Conservation (phyloP, 1,139 yeast genomes). For the Geotrichum macrosporum region DNA sequence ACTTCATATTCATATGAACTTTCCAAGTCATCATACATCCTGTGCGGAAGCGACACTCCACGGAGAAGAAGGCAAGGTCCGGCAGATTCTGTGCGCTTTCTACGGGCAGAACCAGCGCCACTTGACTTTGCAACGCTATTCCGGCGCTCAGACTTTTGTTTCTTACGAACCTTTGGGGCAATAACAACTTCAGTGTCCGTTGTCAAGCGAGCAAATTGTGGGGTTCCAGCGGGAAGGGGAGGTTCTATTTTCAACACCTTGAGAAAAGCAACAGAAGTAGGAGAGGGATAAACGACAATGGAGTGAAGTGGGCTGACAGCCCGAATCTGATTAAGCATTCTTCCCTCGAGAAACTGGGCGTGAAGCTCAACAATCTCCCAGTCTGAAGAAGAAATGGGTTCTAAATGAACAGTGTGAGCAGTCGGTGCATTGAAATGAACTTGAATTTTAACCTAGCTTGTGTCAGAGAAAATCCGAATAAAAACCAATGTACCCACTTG, state of each 20-base stretch:
- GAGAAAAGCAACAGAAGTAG: conserved; percentile 60
- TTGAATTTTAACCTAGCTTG: conserved; percentile 37
- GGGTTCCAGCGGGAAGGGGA: conserved; percentile 25
- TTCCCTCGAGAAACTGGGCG: conserved; percentile 70
- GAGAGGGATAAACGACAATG: conserved; percentile 68
- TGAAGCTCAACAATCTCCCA: conserved; percentile 91
- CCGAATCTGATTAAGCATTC: conserved; percentile 73
- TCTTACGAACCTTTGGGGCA: conserved; percentile 64
- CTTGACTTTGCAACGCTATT: conserved; percentile 28
- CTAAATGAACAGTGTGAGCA: conserved; percentile 64
- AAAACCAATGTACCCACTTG: too few species aligned
- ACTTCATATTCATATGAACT: conserved; percentile 39
- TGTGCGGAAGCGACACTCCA: conserved; percentile 56
- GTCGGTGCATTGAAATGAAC: conserved; percentile 45
- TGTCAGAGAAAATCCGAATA: too few species aligned
- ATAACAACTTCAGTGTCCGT: conserved; percentile 77
- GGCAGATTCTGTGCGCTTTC: conserved; percentile 19
- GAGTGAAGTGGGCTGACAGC: conserved; percentile 61
- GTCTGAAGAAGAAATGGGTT: conserved; percentile 72
- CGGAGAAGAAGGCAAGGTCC: conserved; percentile 47
- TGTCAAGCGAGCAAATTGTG: conserved; percentile 53
- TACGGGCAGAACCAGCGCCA: conserved; percentile 22
- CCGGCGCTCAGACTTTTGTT: conserved; percentile 26
- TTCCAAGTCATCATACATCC: conserved; percentile 16
- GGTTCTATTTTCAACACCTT: conserved; percentile 62